A percentile compares a stretch with the other conserved stretches of the same genome.
These are phyloP conservation scores for Brassica hybrid DNA, from an alignment of 441 rosid species.

Conservation along the genomic window DNA sequence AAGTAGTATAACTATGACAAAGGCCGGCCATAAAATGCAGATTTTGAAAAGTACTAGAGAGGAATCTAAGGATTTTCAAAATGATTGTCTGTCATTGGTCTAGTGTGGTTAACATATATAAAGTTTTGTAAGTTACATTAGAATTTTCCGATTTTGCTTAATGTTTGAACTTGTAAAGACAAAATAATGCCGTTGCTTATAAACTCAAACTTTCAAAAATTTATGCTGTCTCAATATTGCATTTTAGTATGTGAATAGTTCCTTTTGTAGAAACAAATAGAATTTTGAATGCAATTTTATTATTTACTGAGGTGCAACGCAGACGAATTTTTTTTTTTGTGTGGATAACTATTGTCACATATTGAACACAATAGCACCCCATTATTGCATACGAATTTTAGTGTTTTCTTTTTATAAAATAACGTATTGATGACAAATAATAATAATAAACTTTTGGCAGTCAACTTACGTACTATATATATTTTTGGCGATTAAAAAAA, in stretches of 20 bases:
- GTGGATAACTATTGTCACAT: neutral
- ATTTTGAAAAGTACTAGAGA: no score
- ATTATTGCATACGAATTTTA: neutral
- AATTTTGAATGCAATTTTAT: neutral
- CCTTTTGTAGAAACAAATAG: neutral
- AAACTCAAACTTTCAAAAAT: neutral
- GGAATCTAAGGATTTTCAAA: neutral
- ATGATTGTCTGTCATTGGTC: neutral
- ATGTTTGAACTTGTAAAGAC: no score
- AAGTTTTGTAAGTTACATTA: no score
- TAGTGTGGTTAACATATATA: neutral
- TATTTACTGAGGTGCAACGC: neutral
- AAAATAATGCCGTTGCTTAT: neutral
- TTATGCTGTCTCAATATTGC: neutral
- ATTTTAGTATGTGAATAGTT: neutral
- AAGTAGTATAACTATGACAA: no score
- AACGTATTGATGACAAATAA: neutral
- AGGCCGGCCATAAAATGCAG: no score
- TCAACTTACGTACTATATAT: conserved; percentile 1
- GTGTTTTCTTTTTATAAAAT: neutral
- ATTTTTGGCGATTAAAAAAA: neutral
- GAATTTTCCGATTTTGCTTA: no score
- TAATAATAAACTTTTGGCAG: neutral
- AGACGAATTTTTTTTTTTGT: neutral
- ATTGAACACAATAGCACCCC: neutral